Percentiles rank a stretch among this genome's conserved stretches.
Evolutionary conservation across 192 early-diverging fungal species (phyloP).

Genomic region (Physocladia obscura): DNA sequence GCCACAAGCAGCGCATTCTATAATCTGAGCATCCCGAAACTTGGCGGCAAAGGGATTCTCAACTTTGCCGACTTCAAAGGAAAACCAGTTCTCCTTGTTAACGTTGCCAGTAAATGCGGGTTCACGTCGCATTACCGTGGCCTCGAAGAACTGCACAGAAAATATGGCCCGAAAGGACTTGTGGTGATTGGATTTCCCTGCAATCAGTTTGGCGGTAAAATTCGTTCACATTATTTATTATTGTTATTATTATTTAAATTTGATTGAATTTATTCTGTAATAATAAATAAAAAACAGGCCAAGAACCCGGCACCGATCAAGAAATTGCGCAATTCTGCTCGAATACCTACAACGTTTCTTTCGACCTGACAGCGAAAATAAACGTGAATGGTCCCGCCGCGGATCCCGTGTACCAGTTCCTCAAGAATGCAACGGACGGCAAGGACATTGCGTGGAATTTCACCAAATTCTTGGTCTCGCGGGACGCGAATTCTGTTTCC

Average conservation of each 20-base stretch:
- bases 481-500: no score
- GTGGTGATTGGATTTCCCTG: slow-evolving; percentile 85
- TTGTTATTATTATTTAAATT: not conserved
- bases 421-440: slow-evolving; percentile 30
- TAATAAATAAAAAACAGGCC: no score
- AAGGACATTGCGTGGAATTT: slow-evolving; percentile 49
- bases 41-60: slow-evolving; percentile 3
- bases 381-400: slow-evolving; percentile 63
- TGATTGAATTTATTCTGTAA: no score
- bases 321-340: slow-evolving; percentile 62
- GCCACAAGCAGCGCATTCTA: not conserved
- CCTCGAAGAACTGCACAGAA: slow-evolving; percentile 44
- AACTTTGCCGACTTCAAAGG: slow-evolving; percentile 17
- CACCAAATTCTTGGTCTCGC: slow-evolving; percentile 50
- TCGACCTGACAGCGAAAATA: slow-evolving; percentile 82
- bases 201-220: slow-evolving; percentile 51
- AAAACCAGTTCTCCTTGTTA: slow-evolving; percentile 66
- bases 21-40: not conserved
- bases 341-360: slow-evolving; percentile 72
- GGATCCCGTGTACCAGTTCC: slow-evolving; percentile 45
- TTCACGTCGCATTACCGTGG: slow-evolving; percentile 68
- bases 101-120: slow-evolving; percentile 86
- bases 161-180: slow-evolving; percentile 58
- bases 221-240: not conserved
- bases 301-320: slow-evolving; percentile 26